Conservation (phyloP, 2,329 filamentous ascomycete genomes). For the Claviceps paspali region DNA sequence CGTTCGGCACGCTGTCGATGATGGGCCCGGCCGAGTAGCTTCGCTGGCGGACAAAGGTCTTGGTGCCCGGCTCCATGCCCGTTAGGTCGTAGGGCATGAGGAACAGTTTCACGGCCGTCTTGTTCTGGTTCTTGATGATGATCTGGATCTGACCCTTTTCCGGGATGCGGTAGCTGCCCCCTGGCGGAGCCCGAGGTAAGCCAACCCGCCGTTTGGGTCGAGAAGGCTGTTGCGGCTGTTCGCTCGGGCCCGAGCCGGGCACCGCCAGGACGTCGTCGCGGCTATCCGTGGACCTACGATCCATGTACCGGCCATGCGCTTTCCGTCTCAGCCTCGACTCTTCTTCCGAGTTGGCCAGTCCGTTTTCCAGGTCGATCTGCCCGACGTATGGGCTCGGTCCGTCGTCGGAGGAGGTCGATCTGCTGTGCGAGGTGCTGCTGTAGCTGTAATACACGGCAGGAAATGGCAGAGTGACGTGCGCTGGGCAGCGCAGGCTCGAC, state of each 20-base stretch:
- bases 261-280: slow-evolving; percentile 9
- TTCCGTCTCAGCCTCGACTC: slow-evolving; percentile 33
- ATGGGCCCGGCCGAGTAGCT: slow-evolving; percentile 81
- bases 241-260: slow-evolving; percentile 13
- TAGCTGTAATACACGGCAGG: slow-evolving; percentile 96
- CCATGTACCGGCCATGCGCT: slow-evolving; percentile 27
- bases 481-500: slow-evolving; percentile 65
- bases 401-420: slow-evolving; percentile 53
- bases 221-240: slow-evolving; percentile 14
- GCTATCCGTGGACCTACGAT: slow-evolving; percentile 18
- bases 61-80: slow-evolving; percentile 86
- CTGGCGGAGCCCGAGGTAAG: slow-evolving; percentile 47
- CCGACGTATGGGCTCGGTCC: slow-evolving; percentile 94
- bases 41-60: slow-evolving; percentile 89
- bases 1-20: slow-evolving; percentile 45
- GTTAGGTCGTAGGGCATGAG: slow-evolving; percentile 82
- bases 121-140: slow-evolving; percentile 95
- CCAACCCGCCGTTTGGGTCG: slow-evolving; percentile 39
- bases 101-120: slow-evolving; percentile 93
- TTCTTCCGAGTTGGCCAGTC: slow-evolving; percentile 40
- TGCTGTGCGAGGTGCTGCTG: slow-evolving; percentile 47
- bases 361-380: slow-evolving; percentile 78
- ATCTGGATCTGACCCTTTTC: slow-evolving; percentile 91
- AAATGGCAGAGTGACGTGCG: slow-evolving; percentile 82
- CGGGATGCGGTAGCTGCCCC: slow-evolving; percentile 86